These are phyloP conservation scores for Austroboletus niveus DNA, from an alignment of 1,284 basidiomycete genomes.

Conservation along the genomic window DNA sequence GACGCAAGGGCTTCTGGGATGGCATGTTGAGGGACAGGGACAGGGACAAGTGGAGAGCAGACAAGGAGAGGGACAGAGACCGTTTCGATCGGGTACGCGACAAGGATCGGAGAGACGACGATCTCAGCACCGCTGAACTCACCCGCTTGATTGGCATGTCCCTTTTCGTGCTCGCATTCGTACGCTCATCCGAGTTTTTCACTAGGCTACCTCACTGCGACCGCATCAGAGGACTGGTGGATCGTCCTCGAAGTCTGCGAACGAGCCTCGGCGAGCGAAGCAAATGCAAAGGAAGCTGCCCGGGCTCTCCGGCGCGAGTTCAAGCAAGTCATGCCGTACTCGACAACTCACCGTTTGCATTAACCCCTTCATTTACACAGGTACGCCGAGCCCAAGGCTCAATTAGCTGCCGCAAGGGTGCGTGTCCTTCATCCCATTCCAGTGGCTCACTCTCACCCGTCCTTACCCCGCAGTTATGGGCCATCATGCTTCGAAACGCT, in stretches of 20 bases:
- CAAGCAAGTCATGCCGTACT: slow-evolving; percentile 47
- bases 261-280: slow-evolving; percentile 61
- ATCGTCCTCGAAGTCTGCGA: slow-evolving; percentile 79
- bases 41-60: slow-evolving; percentile 30
- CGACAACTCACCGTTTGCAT: background rate
- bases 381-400: slow-evolving; percentile 67
- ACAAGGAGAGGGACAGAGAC: slow-evolving; percentile 29
- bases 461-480: slow-evolving; percentile 61
- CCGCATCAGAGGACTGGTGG: slow-evolving; percentile 74
- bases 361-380: slow-evolving; percentile 33
- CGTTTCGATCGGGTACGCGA: slow-evolving; percentile 23
- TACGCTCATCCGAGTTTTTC: background rate
- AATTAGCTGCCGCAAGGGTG: slow-evolving; percentile 70
- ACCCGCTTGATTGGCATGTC: slow-evolving; percentile 66
- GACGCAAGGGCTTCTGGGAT: slow-evolving; percentile 55
- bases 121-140: slow-evolving; percentile 49
- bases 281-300: slow-evolving; percentile 71
- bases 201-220: slow-evolving; percentile 70
- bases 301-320: slow-evolving; percentile 73
- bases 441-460: slow-evolving; percentile 4
- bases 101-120: slow-evolving; percentile 36
- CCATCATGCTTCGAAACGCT: slow-evolving; percentile 76
- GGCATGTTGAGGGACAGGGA: slow-evolving; percentile 37
- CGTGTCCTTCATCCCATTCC: slow-evolving; percentile 21
- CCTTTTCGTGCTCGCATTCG: background rate